These are phyloP conservation scores for Knoxdaviesia capensis DNA, from an alignment of 2,329 filamentous ascomycete species.

Conservation along the genomic window DNA sequence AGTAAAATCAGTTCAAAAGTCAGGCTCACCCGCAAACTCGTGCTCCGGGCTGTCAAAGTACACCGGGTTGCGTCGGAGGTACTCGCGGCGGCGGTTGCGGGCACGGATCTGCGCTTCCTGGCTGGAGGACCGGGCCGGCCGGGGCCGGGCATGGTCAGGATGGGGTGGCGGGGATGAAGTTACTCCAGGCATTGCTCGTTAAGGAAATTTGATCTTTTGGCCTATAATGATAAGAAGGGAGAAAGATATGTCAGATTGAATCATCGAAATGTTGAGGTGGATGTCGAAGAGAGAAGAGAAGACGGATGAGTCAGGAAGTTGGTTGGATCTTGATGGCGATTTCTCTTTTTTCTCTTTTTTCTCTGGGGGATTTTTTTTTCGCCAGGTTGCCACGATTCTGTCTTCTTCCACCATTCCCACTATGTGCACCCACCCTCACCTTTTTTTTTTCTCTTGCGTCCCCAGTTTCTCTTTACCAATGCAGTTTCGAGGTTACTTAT, in stretches of 20 bases:
- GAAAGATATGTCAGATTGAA: background rate
- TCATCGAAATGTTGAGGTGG: no score
- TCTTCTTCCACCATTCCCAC: no score
- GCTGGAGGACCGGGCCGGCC: constrained; percentile 20
- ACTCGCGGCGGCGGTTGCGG: constrained; percentile 63
- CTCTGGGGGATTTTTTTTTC: no score
- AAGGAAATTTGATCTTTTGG: background rate
- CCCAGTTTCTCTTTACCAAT: no score
- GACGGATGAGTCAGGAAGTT: no score
- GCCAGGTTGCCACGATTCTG: no score
- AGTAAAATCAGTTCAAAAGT: background rate
- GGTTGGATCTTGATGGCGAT: no score
- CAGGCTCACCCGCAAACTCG: constrained; percentile 27
- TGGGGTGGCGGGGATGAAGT: background rate
- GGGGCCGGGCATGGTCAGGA: constrained; percentile 11
- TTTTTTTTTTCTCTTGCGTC: no score
- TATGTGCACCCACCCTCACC: no score
- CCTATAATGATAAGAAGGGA: background rate
- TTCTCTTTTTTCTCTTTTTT: no score
- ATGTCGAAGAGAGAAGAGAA: no score
- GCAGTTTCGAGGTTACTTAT: no score
- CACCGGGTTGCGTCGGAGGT: constrained; percentile 48
- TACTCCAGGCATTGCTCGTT: background rate
- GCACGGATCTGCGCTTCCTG: constrained; percentile 27
- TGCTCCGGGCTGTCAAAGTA: constrained; percentile 44